These are phyloP conservation scores for Termitomyces heimii DNA, from an alignment of 768 basidiomycete genomes.

Conservation along the genomic window DNA sequence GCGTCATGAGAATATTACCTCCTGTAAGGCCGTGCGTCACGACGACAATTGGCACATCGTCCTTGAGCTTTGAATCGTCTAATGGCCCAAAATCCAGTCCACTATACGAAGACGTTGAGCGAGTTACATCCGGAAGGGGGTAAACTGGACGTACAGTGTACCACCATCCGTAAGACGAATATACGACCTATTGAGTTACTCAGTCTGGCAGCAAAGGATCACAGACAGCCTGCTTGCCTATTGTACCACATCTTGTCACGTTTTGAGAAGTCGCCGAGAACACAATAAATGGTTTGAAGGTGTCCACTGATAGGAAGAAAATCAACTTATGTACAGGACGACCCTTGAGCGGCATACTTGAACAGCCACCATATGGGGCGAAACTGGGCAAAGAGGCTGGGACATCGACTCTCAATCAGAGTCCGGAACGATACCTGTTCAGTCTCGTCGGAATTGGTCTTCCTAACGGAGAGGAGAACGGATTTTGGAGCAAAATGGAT, in stretches of 20 bases:
- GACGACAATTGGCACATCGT: conserved; percentile 48
- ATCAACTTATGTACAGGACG: background rate
- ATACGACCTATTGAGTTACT: conserved; percentile 29
- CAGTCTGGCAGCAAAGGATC: background rate
- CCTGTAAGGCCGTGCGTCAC: conserved; percentile 54
- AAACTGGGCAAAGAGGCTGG: conserved; percentile 36
- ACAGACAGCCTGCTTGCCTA: conserved; percentile 28
- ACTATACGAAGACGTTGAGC: conserved; percentile 22
- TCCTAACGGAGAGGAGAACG: conserved; percentile 27
- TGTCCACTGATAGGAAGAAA: conserved; percentile 41
- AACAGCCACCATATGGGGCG: conserved; percentile 44
- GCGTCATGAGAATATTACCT: conserved; percentile 22
- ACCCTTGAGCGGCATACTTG: conserved; percentile 27
- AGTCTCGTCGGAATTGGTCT: conserved; percentile 20
- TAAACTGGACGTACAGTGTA: conserved; percentile 42
- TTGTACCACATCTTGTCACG: conserved; percentile 50
- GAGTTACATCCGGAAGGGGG: background rate
- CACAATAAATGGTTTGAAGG: conserved; percentile 56
- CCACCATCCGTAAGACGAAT: conserved; percentile 56
- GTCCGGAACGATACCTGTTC: conserved; percentile 32
- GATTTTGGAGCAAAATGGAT: conserved; percentile 37
- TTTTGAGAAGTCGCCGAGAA: conserved; percentile 54
- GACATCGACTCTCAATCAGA: conserved; percentile 35
- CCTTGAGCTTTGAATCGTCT: conserved; percentile 27
- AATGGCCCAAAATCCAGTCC: conserved; percentile 63